Evolutionary conservation across 108 stramenopile genomes (phyloP).

Genomic region (Nitzschia sp.): DNA sequence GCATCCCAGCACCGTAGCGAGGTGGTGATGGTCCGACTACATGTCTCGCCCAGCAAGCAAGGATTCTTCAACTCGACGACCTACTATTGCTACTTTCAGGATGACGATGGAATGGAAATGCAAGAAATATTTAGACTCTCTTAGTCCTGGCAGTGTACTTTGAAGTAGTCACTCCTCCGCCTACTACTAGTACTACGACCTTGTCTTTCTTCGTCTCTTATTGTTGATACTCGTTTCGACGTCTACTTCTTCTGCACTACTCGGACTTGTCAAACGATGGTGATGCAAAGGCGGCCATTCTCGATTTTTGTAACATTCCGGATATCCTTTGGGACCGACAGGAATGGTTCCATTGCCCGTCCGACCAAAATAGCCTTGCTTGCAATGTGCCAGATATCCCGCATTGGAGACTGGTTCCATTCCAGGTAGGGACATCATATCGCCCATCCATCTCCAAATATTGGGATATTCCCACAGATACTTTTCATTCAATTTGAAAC

Average conservation of each 20-base stretch:
- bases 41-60: too few species aligned
- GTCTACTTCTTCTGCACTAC: neutral
- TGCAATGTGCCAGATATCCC: conserved; percentile 42
- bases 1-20: too few species aligned
- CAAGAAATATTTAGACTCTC: too few species aligned
- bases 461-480: conserved; percentile 57
- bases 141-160: too few species aligned
- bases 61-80: too few species aligned
- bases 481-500: conserved; percentile 71
- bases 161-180: too few species aligned
- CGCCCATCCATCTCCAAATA: conserved; percentile 57
- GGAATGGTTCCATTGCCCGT: conserved; percentile 49
- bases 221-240: too few species aligned
- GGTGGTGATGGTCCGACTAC: too few species aligned
- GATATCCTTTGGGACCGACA: conserved; percentile 35
- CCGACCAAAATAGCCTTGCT: conserved; percentile 55
- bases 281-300: neutral
- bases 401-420: conserved; percentile 38
- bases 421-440: conserved; percentile 34
- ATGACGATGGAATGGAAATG: too few species aligned
- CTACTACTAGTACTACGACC: too few species aligned
- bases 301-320: conserved; percentile 37
- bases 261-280: neutral
- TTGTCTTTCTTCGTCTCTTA: too few species aligned
- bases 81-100: too few species aligned